A percentile compares a stretch with the other conserved stretches of the same genome.
Evolutionary conservation across 73 alveolate genomes (phyloP).

Genomic region (Symbiodinium pilosum): DNA sequence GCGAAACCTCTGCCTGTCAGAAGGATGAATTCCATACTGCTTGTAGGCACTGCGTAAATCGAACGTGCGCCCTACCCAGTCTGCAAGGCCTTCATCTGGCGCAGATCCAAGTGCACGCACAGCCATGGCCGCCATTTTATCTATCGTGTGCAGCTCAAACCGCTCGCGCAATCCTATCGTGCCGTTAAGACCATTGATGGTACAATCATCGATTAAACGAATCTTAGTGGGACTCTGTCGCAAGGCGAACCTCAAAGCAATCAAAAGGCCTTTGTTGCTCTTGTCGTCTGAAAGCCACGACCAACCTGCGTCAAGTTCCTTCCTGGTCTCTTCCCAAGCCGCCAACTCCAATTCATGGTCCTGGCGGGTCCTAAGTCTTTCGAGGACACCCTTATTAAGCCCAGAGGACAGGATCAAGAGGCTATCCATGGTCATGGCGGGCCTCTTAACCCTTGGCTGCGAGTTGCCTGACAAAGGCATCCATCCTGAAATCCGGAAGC

Average conservation of each 20-base stretch:
- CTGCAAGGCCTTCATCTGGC: neutral
- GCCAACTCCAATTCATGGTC: neutral
- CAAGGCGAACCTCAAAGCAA: neutral
- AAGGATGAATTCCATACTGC: neutral
- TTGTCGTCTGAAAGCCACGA: neutral
- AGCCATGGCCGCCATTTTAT: neutral
- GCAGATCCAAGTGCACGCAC: neutral
- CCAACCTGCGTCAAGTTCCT: neutral
- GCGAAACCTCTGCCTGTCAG: neutral
- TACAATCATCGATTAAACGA: conserved; percentile 15
- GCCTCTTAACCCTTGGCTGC: neutral
- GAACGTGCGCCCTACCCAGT: neutral
- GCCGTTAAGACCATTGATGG: neutral
- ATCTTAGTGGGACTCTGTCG: neutral
- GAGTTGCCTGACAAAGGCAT: neutral
- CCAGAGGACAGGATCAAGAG: neutral
- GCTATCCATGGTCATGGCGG: neutral
- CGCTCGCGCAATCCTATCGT: neutral
- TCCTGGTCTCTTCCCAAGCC: conserved; percentile 12
- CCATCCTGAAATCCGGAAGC: conserved; percentile 12
- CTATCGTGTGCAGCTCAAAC: neutral
- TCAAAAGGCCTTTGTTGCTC: too few species aligned
- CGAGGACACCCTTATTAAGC: neutral
- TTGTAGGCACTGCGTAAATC: conserved; percentile 1
- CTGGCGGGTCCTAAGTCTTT: neutral